Conservation (phyloP, 2,329 filamentous ascomycete genomes). For the Phaeophleospora eucalypticola region DNA sequence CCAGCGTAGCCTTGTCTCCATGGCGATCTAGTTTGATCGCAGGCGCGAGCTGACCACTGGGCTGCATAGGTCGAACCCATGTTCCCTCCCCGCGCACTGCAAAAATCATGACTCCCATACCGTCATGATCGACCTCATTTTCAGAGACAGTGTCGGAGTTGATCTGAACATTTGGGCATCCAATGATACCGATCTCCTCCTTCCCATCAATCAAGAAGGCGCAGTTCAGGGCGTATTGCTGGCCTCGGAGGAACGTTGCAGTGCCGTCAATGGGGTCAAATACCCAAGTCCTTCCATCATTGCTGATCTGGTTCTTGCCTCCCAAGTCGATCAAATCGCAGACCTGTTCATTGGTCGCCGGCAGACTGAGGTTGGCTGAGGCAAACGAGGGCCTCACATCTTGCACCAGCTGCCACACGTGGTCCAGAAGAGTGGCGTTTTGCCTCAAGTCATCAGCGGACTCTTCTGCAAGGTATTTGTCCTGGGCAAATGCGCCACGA, state of each 20-base stretch:
- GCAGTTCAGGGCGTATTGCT: constrained; percentile 61
- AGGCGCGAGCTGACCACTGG: constrained; percentile 11
- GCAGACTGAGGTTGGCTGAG: constrained; percentile 36
- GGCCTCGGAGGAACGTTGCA: constrained; percentile 55
- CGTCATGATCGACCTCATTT: constrained; percentile 45
- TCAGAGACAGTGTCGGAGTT: constrained; percentile 42
- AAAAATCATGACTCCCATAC: constrained; percentile 45
- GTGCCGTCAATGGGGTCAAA: constrained; percentile 65
- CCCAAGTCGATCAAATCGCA: constrained; percentile 60
- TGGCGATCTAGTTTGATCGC: constrained; percentile 18
- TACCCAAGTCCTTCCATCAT: constrained; percentile 52
- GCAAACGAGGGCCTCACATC: constrained; percentile 24
- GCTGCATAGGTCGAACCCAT: constrained; percentile 29
- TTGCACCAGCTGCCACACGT: constrained; percentile 55
- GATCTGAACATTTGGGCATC: constrained; percentile 57
- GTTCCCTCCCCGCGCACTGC: constrained; percentile 47
- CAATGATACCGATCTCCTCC: constrained; percentile 57
- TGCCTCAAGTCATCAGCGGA: constrained; percentile 50
- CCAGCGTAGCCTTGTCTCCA: constrained; percentile 22
- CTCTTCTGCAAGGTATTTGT: constrained; percentile 61
- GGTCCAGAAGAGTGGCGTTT: constrained; percentile 46
- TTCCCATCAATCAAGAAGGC: constrained; percentile 55
- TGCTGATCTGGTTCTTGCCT: constrained; percentile 38
- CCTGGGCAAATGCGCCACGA: constrained; percentile 51
- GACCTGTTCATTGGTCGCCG: constrained; percentile 51